Base-by-base conservation (phyloP, 139 green algal genomes). In the Tetraselmis striata region DNA sequence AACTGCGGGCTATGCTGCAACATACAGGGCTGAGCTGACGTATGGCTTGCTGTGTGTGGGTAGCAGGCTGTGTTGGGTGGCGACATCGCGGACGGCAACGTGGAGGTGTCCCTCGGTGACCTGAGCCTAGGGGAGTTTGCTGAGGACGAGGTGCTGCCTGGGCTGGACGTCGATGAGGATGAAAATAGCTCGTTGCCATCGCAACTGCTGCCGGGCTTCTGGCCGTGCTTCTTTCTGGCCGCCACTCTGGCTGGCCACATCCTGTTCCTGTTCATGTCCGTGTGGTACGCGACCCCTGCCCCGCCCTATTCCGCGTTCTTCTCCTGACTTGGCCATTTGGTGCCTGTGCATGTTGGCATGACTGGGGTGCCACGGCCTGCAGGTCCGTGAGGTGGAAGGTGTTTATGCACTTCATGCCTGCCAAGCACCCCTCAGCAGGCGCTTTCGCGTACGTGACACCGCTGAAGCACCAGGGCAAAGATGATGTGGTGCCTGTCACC, bases 181-280 rank as follows among this genome's bases (percentile, higher is more conserved):
- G 18, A 67, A 67, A 18, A 67, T 25, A 67, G 45, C 45, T 25
- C 45, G 23, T 27, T 86, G 25, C 83, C 83, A 1, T 76, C 79
- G 78, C 27, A 18, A 5, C 83, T 77, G 75, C 80, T 86, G 23
- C 84, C 84, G 30, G 77, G 77, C 1, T 87, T 85, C 30, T 82
- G 31, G 30, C 74, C 77, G 2, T 81, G 82, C n/a, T 32, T 85
- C 77, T 32, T 29, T 27, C 77, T 85, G 22, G 23, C 31, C 1
- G 80, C 74, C 5, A 77, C 76, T 1, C 59, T 77, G 45, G 29
- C 32, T 28, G 78, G 29, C 80, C 80, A 87, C 77, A 80, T 75
- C 28, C 74, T 87, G 25, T 32, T 87, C 5, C 11, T 79, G 2
- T 82, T 87, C 11, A 67, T 67, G 45, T 67, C 45, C 45, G 45